Evolutionary conservation across 768 basidiomycete species (phyloP).

Genomic region (Boletus subparvulus): DNA sequence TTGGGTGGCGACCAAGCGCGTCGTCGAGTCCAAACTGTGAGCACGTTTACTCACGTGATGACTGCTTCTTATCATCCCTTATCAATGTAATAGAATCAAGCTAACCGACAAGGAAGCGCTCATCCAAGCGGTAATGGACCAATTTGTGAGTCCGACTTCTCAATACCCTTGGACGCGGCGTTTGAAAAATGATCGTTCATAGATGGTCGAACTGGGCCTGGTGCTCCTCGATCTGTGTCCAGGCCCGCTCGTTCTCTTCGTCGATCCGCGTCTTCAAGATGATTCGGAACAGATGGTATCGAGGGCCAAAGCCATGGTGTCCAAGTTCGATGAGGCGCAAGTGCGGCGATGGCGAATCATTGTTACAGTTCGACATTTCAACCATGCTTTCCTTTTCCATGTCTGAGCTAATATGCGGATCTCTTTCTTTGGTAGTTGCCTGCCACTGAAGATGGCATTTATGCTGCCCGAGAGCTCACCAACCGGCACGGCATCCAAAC

Average conservation of each 20-base stretch:
- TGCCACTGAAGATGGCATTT: conserved; percentile 54
- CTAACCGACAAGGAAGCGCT: conserved; percentile 17
- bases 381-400: background rate
- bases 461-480: conserved; percentile 44
- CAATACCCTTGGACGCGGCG: background rate
- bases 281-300: conserved; percentile 40
- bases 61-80: background rate
- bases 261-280: conserved; percentile 49
- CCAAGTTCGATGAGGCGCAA: conserved; percentile 41
- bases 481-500: conserved; percentile 42
- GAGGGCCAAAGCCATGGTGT: conserved; percentile 42
- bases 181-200: background rate
- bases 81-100: conserved; percentile 6
- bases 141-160: conserved; percentile 31
- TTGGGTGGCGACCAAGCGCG: conserved; percentile 34
- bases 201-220: conserved; percentile 54
- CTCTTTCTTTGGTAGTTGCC: conserved; percentile 44
- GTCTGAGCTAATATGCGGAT: background rate
- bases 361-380: conserved; percentile 42
- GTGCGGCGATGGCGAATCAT: conserved; percentile 42
- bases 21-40: conserved; percentile 29
- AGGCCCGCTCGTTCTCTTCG: conserved; percentile 50
- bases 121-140: conserved; percentile 21
- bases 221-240: conserved; percentile 43
- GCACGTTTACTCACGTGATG: background rate